These are phyloP conservation scores for Sonneratia alba DNA, from an alignment of 345 rosid genomes.

Conservation along the genomic window DNA sequence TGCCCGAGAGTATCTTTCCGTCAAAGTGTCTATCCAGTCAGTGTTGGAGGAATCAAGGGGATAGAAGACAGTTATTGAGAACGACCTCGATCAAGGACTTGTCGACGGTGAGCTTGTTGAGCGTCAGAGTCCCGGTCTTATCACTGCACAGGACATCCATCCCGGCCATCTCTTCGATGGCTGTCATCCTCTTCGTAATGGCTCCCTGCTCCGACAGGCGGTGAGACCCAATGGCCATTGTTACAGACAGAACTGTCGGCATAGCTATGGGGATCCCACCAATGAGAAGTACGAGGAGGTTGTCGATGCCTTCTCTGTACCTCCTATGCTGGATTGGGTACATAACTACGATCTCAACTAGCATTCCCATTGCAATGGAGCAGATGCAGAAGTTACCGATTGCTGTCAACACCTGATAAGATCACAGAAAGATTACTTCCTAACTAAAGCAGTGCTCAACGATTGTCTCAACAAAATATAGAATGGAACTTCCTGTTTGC, in stretches of 20 bases:
- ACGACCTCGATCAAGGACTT: conserved; percentile 58
- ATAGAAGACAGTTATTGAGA: no score
- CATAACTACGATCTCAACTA: conserved; percentile 69
- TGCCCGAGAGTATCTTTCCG: no score
- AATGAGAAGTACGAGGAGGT: conserved; percentile 87
- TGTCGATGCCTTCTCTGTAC: conserved; percentile 83
- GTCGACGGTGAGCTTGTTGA: conserved; percentile 92
- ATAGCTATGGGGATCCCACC: conserved; percentile 98
- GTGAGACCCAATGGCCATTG: conserved; percentile 98
- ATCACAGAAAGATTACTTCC: not conserved
- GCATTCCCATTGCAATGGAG: conserved; percentile 74
- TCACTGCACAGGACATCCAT: conserved; percentile 98
- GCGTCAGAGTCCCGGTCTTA: conserved; percentile 91
- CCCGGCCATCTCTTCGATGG: conserved; percentile 98
- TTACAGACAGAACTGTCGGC: conserved; percentile 94
- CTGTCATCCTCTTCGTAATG: conserved; percentile 95
- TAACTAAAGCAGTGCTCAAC: no score
- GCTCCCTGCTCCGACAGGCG: conserved; percentile 90
- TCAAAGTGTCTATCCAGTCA: no score
- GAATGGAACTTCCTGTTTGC: no score
- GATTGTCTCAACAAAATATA: no score
- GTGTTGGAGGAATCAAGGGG: no score
- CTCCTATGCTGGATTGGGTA: conserved; percentile 58
- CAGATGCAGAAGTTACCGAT: conserved; percentile 98
- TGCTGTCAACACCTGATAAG: conserved; percentile 59